phyloP scores from a whole-genome alignment of 225 moss, liverwort and hornwort species.

The Bryum argenteum region DNA sequence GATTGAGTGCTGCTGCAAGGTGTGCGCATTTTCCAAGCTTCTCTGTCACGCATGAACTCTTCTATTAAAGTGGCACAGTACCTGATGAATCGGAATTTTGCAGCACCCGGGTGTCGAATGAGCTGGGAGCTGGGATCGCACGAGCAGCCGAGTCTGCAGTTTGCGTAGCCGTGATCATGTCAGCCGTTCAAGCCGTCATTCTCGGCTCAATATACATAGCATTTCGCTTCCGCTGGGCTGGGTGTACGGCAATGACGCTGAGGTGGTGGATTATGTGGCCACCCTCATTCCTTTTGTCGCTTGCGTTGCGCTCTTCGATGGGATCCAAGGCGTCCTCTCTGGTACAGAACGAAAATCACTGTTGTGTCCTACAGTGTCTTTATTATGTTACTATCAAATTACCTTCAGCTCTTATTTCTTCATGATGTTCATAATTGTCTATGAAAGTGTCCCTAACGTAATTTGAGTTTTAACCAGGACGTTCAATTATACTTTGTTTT shows the following conservation, averaged over 20 bases:
- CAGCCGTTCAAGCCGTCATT: constrained; percentile 52
- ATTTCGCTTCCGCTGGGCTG: constrained; percentile 64
- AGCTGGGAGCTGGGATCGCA: constrained; percentile 72
- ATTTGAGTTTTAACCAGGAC: too few species aligned
- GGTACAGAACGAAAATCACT: constrained; percentile 26
- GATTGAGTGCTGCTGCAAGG: constrained; percentile 89
- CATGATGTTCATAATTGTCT: too few species aligned
- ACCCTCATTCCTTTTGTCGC: constrained; percentile 71
- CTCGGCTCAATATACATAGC: constrained; percentile 48
- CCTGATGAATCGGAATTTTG: background rate
- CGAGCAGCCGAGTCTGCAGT: constrained; percentile 59
- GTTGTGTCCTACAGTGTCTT: too few species aligned
- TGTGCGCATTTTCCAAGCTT: background rate
- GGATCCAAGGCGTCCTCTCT: constrained; percentile 83
- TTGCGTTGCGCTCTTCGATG: constrained; percentile 56
- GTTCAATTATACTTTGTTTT: too few species aligned
- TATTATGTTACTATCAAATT: too few species aligned
- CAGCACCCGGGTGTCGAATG: constrained; percentile 91
- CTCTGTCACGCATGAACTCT: too few species aligned
- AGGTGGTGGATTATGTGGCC: constrained; percentile 71
- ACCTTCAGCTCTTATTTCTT: too few species aligned
- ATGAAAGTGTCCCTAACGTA: too few species aligned
- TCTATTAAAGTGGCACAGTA: too few species aligned
- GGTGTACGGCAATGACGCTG: constrained; percentile 64
- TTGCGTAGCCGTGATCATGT: constrained; percentile 49